These are phyloP conservation scores for Quercus ilex DNA, from an alignment of 306 rosid genomes.

Conservation along the genomic window DNA sequence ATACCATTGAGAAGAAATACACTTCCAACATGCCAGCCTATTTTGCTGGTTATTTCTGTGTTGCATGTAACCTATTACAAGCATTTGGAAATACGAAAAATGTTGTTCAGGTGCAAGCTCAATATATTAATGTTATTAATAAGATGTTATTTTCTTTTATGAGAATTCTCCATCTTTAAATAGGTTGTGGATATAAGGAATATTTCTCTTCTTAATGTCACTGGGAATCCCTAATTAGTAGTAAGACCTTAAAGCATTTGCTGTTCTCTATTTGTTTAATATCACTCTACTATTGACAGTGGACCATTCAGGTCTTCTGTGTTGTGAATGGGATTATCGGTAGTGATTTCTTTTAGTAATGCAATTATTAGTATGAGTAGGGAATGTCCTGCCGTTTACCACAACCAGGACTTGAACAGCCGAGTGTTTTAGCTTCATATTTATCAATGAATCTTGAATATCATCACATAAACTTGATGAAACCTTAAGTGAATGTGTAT, in stretches of 20 bases:
- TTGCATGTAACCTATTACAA: background rate
- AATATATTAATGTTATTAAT: background rate
- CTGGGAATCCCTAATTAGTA: background rate
- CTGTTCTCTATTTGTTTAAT: background rate
- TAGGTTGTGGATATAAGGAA: background rate
- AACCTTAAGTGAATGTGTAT: too few relatives aligned
- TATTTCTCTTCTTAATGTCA: background rate
- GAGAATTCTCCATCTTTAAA: background rate
- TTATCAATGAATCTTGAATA: background rate
- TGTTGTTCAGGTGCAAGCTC: background rate
- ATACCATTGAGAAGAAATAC: background rate
- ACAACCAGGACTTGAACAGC: background rate
- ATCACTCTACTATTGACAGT: background rate
- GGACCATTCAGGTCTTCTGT: too few relatives aligned
- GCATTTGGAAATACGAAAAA: background rate
- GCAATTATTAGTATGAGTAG: too few relatives aligned
- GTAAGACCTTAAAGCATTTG: background rate
- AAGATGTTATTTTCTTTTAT: background rate
- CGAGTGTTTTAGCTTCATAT: background rate
- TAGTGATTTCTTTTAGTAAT: too few relatives aligned
- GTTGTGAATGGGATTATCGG: too few relatives aligned
- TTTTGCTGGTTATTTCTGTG: background rate
- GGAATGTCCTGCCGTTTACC: background rate
- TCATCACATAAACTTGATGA: too few relatives aligned
- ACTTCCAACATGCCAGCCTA: background rate